Evolutionary conservation across 2,329 filamentous ascomycete genomes (phyloP).

Genomic region (Clathrospora elynae): DNA sequence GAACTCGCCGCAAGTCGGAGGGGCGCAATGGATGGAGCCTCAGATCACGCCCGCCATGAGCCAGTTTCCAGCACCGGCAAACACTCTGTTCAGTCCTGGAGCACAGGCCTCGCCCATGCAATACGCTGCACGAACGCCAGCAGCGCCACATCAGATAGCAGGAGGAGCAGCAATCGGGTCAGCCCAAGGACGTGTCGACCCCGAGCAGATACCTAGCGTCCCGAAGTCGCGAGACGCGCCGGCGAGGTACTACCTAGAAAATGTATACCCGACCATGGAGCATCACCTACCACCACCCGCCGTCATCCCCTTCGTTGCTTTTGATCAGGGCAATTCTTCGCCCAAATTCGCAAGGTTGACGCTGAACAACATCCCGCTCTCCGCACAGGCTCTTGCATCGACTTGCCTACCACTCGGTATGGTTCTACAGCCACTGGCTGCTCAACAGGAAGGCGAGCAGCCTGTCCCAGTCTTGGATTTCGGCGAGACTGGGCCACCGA

Average conservation of each 20-base stretch:
- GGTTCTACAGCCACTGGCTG: slow-evolving; percentile 84
- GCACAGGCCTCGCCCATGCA: slow-evolving; percentile 44
- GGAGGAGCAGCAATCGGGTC: slow-evolving; percentile 56
- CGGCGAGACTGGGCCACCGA: slow-evolving; percentile 84
- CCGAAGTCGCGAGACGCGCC: slow-evolving; percentile 81
- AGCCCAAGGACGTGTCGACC: slow-evolving; percentile 77
- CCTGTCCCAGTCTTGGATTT: slow-evolving; percentile 93
- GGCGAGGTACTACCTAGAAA: slow-evolving; percentile 81
- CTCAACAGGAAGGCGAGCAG: slow-evolving; percentile 80
- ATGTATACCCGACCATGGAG: slow-evolving; percentile 95
- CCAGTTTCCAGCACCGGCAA: slow-evolving; percentile 66
- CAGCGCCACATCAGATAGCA: slow-evolving; percentile 31
- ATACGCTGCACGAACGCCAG: slow-evolving; percentile 41
- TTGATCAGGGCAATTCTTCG: slow-evolving; percentile 94
- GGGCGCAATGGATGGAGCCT: slow-evolving; percentile 49
- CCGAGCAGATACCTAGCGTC: slow-evolving; percentile 91
- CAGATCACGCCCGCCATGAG: slow-evolving; percentile 55
- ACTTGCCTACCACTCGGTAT: slow-evolving; percentile 87
- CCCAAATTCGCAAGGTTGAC: slow-evolving; percentile 92
- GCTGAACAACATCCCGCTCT: slow-evolving; percentile 88
- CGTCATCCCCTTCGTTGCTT: slow-evolving; percentile 86
- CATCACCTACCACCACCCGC: slow-evolving; percentile 89
- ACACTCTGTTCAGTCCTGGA: slow-evolving; percentile 58
- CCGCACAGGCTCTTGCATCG: slow-evolving; percentile 75
- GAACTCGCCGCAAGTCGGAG: slow-evolving; percentile 36